Conservation (phyloP, 768 basidiomycete species). For the Kwoniella newhampshirensis region DNA sequence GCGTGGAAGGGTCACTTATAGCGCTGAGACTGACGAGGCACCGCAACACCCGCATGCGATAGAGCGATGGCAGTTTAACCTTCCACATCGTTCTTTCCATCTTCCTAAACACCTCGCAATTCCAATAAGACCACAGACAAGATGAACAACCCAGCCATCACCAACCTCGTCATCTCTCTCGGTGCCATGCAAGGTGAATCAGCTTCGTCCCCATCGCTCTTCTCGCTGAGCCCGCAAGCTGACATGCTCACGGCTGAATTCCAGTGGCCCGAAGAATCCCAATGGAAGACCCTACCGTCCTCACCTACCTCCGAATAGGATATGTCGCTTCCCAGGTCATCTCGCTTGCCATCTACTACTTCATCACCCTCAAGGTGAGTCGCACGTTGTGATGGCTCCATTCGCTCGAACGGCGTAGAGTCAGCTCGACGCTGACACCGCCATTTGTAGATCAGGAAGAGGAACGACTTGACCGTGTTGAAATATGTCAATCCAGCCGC, state of each 20-base stretch:
- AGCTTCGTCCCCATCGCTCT: neutral
- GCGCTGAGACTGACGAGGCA: no score
- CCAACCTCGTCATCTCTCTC: constrained; percentile 84
- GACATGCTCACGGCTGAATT: neutral
- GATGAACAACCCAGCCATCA: constrained; percentile 56
- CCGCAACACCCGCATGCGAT: no score
- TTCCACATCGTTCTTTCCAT: constrained; percentile 21
- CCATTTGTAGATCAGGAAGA: constrained; percentile 71
- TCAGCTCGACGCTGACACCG: neutral
- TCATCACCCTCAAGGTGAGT: constrained; percentile 68
- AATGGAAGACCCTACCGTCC: constrained; percentile 80
- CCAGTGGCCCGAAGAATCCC: constrained; percentile 89
- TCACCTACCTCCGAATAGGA: constrained; percentile 77
- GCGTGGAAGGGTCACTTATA: no score
- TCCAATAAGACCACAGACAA: constrained; percentile 16
- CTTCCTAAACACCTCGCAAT: neutral
- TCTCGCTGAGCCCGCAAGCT: neutral
- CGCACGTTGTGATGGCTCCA: neutral
- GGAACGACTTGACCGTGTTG: constrained; percentile 92
- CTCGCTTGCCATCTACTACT: constrained; percentile 76
- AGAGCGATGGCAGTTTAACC: no score
- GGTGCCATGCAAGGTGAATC: constrained; percentile 82
- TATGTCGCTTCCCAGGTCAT: constrained; percentile 75
- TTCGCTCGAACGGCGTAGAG: neutral
- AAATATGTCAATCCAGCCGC: constrained; percentile 85